Base-by-base conservation (phyloP, 2,329 filamentous ascomycete genomes). In the Monilinia fructicola region DNA sequence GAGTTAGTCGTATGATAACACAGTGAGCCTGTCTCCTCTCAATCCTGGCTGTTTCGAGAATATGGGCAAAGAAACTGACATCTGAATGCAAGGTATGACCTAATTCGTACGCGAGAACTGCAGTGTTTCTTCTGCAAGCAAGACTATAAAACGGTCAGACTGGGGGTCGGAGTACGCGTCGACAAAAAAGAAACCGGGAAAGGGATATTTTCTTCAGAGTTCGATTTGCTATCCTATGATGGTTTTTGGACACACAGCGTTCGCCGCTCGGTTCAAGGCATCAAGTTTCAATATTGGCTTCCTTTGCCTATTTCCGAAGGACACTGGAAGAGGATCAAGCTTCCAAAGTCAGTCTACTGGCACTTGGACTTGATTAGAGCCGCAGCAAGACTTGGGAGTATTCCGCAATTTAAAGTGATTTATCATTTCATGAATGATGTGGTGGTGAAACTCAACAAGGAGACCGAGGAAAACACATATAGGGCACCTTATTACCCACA, bases 351-450 rank as follows among this genome's bases (percentile, higher is more conserved):
- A 16, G 3, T 21, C 21, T 4, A n/a, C 14, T 1, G 2, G 56
- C 14, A 48, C 35, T 16, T 48, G 0, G 16, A 1, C 1, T 23
- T 48, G 11, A 48, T 35, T 6, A 31, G 23, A n/a, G 6, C 0
- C 1, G 42, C 63, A 1, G 74, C 78, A 12, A 71, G 66, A 21
- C 62, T 73, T n/a, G 66, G 67, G 1, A 68, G 65, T n/a, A 60
- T 69, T 0, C 69, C 76, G 9, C 66, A 72, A 18, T 74, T 77
- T 9, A 70, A 79, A 18, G 78, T 81, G 3, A 71, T 84, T 18
- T 81, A 80, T 67, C 73, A 76, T 26, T 83, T 83, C 74, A 83
- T 84, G 82, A 83, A 80, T 66, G 79, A 81, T 66, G 76, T 84
- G 21, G 79, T 84, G 0, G 81, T 83, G 26, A 78, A 79, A 18